Evolutionary conservation across 2,329 filamentous ascomycete species (phyloP).

Genomic region (Chaetomiaceae sp.): DNA sequence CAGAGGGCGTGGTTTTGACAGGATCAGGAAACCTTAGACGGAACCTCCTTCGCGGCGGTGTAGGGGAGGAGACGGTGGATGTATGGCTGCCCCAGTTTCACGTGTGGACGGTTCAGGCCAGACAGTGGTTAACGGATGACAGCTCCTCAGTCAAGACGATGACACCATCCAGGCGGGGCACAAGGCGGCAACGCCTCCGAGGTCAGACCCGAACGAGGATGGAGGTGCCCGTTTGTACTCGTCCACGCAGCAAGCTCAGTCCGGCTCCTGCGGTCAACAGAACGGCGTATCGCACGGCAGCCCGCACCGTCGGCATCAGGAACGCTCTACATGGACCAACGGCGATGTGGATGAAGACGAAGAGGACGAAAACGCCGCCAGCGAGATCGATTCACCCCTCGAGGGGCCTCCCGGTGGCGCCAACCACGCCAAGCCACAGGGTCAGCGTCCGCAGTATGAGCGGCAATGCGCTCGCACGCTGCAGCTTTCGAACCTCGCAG

Average conservation of each 20-base stretch:
- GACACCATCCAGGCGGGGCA: slow-evolving; percentile 23
- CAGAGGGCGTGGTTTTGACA: slow-evolving; percentile 2
- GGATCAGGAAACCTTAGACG: slow-evolving; percentile 40
- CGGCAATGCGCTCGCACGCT: slow-evolving; percentile 52
- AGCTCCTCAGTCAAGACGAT: slow-evolving; percentile 31
- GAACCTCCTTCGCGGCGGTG: slow-evolving; percentile 48
- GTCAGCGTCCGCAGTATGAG: slow-evolving; percentile 32
- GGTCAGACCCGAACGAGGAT: slow-evolving; percentile 18
- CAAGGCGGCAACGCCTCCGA: slow-evolving; percentile 2
- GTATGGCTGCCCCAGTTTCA: slow-evolving; percentile 33
- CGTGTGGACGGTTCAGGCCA: background rate
- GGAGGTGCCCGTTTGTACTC: slow-evolving; percentile 18
- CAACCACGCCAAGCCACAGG: slow-evolving; percentile 18
- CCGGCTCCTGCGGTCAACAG: background rate
- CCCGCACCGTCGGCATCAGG: slow-evolving; percentile 3
- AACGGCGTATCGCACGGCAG: background rate
- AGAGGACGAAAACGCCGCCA: slow-evolving; percentile 18
- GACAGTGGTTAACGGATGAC: slow-evolving; percentile 12
- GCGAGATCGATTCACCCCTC: slow-evolving; percentile 18
- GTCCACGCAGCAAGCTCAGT: background rate
- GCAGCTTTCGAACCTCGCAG: slow-evolving; percentile 57
- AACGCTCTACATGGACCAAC: slow-evolving; percentile 21
- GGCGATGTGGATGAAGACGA: slow-evolving; percentile 21
- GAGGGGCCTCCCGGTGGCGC: slow-evolving; percentile 19
- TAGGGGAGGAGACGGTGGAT: slow-evolving; percentile 43